phyloP scores from a whole-genome alignment of 179 eudicot genomes.

The Gypsophila paniculata region DNA sequence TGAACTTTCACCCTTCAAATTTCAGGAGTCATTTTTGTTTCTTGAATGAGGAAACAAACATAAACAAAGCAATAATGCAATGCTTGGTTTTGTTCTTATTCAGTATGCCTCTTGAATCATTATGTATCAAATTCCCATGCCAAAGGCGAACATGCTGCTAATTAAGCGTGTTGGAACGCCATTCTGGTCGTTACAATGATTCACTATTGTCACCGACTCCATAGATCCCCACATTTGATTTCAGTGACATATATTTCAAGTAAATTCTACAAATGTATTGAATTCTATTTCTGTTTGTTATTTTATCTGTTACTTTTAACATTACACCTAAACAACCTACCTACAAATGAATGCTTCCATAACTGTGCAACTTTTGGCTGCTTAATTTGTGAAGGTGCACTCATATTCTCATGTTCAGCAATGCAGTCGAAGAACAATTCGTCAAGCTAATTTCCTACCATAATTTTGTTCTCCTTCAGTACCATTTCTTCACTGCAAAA shows the following conservation, averaged over 20 bases:
- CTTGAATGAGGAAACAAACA: constrained; percentile 3
- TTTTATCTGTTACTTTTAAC: neutral
- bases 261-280: constrained; percentile 14
- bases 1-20: neutral
- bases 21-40: constrained; percentile 4
- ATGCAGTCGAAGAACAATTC: constrained; percentile 19
- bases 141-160: neutral
- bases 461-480: constrained; percentile 25
- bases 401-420: constrained; percentile 22
- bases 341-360: neutral
- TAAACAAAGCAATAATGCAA: neutral
- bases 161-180: neutral
- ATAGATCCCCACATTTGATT: neutral
- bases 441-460: constrained; percentile 20
- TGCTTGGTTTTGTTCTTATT: neutral
- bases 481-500: constrained; percentile 29
- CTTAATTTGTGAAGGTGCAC: constrained; percentile 22
- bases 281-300: neutral
- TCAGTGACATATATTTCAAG: neutral
- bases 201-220: neutral
- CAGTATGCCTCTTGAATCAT: neutral
- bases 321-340: constrained; percentile 10
- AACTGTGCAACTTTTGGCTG: neutral
- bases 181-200: neutral
- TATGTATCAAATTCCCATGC: neutral